Base-by-base conservation (phyloP, 108 stramenopile species). In the Cyclotella kingstonii region DNA sequence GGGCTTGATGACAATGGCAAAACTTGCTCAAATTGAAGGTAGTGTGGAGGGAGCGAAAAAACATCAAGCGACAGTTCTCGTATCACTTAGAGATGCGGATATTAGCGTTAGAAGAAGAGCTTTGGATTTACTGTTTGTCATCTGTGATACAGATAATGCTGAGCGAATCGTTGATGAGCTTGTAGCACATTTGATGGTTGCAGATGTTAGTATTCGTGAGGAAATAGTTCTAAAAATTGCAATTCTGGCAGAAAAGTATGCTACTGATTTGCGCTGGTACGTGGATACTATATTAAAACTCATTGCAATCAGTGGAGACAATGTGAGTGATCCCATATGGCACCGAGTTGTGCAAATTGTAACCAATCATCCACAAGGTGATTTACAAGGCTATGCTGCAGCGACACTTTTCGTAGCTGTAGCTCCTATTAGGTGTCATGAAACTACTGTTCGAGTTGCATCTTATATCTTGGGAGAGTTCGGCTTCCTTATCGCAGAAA, bases 141-240 rank as follows among this genome's bases (percentile, higher is more conserved):
- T 97, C 87, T 96, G 95, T 64, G 95, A 97, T 66, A 84, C 84
- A 2, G 84, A 89, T 53, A 97, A 95, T 66, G 97, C 96, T 0
- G 84, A 90, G 38, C 61, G 73, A 5, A 93, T 99, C 51, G 98
- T 99, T 17, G 95, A 92, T 53, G 96, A 96, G 54, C 83, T 99
- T 44, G 84, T 97, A 19, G 85, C 85, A 15, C 93, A 97, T 68
- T 81, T 97, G 56, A 83, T 77, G 3, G 56, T 86, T 54, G 95
- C 95, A 6, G 96, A 96, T 53, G 93, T 89, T 19, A 91, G 85
- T 14, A 96, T 97, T 63, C 73, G 94, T 35, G 96, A 95, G 63
- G 96, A 99, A 66, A 97, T 97, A 91, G 98, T 99, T 4, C 80
- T 99, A 19, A 97, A 97, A 70, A 97, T 99, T 60, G 98, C 98